Evolutionary conservation across 1,284 basidiomycete genomes (phyloP).

Genomic region (Caloboletus inedulis): DNA sequence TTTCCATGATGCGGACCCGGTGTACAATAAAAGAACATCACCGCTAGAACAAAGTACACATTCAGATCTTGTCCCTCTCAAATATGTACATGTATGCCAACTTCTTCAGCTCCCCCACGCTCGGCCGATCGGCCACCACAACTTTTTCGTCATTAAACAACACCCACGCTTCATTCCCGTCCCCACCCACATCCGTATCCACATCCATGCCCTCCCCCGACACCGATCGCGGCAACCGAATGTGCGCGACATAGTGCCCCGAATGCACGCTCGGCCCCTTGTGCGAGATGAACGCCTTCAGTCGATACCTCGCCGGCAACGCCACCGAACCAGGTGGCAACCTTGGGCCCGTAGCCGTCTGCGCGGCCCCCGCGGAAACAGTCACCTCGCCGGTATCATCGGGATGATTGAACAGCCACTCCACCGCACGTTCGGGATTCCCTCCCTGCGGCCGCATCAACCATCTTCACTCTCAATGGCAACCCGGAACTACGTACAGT

Average conservation of each 20-base stretch:
- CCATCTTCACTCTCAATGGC: neutral
- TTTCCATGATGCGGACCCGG: too few relatives aligned
- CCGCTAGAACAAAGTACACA: too few relatives aligned
- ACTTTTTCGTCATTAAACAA: conserved; percentile 97
- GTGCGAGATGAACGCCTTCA: conserved; percentile 95
- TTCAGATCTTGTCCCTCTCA: conserved; percentile 41
- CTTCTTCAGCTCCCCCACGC: conserved; percentile 68
- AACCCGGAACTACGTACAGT: conserved; percentile 43
- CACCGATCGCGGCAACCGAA: conserved; percentile 36
- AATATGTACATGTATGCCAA: conserved; percentile 90
- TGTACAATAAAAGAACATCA: too few relatives aligned
- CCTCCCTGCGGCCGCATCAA: conserved; percentile 47
- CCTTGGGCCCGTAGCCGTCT: conserved; percentile 5
- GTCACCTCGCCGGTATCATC: conserved; percentile 78
- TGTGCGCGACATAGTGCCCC: conserved; percentile 91
- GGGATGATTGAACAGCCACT: conserved; percentile 97
- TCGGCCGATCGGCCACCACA: conserved; percentile 77
- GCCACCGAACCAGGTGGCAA: conserved; percentile 14
- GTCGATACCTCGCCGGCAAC: conserved; percentile 74
- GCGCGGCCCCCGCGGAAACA: conserved; percentile 27
- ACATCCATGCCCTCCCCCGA: conserved; percentile 22
- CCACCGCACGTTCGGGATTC: conserved; percentile 83
- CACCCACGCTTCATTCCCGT: conserved; percentile 64
- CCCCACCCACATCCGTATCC: conserved; percentile 21
- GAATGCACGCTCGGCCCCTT: conserved; percentile 95